A percentile compares a stretch with the other conserved stretches of the same genome.
Conservation (phyloP, 768 basidiomycete species). For the Coprinopsis cinerea region DNA sequence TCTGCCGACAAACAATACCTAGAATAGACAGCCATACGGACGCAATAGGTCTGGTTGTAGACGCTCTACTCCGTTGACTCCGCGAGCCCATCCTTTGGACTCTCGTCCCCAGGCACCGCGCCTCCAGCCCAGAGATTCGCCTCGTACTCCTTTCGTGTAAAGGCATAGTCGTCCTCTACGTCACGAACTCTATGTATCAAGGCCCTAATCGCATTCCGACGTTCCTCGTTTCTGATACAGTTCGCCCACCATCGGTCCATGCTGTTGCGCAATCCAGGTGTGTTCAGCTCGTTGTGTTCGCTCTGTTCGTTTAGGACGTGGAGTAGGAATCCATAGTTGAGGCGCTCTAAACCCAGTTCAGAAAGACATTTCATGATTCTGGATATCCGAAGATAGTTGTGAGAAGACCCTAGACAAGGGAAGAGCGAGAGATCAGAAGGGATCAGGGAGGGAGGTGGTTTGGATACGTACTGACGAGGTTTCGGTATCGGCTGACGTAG, state of each 20-base stretch:
- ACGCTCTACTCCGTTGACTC: background rate
- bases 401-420: slow-evolving; percentile 44
- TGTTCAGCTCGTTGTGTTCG: slow-evolving; percentile 45
- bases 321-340: slow-evolving; percentile 63
- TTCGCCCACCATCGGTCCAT: slow-evolving; percentile 81
- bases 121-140: slow-evolving; percentile 37
- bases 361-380: slow-evolving; percentile 73
- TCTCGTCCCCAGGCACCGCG: slow-evolving; percentile 19
- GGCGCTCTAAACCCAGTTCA: slow-evolving; percentile 58
- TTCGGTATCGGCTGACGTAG: slow-evolving; percentile 50
- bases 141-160: slow-evolving; percentile 56
- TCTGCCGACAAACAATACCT: background rate
- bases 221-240: slow-evolving; percentile 57
- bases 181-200: slow-evolving; percentile 45
- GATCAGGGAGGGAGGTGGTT: slow-evolving; percentile 4
- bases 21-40: slow-evolving; percentile 1
- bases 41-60: background rate
- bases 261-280: slow-evolving; percentile 43
- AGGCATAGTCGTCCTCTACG: slow-evolving; percentile 34
- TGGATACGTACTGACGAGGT: slow-evolving; percentile 55
- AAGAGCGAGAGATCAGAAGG: background rate
- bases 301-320: slow-evolving; percentile 69
- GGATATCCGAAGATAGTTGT: slow-evolving; percentile 73
- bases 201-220: slow-evolving; percentile 49
- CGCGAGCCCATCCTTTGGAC: background rate